Base-by-base conservation (phyloP, 106 monocot genomes). In the Allium fistulosum region DNA sequence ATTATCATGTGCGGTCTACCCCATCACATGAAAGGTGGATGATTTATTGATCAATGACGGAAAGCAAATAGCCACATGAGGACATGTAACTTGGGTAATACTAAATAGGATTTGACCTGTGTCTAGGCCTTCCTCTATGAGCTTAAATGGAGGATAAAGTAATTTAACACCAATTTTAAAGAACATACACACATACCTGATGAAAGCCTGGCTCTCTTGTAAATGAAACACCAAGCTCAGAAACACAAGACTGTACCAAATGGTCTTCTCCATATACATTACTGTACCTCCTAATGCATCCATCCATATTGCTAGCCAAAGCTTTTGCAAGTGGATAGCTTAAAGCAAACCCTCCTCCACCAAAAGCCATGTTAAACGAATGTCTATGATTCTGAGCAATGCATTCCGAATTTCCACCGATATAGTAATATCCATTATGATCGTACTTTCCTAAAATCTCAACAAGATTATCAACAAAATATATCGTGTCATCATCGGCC, bases 181-280 rank as follows among this genome's bases (percentile, higher is more conserved):
- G 22, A 22, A 22, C 22, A 22, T 22, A 22, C 17, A 22, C 22
- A 22, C 22, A 66, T 18, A 61, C 71, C 76, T 87, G 86, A 71
- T 87, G 86, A 71, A 87, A 82, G 17, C 86, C 86, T 7, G 67
- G 69, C 47, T 82, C 71, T 17, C 66, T 59, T 27, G 86, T 82
- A 10, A 87, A 57, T 2, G 86, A 80, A 6, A 87, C 77, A 0
- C 86, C 86, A n/a, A 87, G 79, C 76, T 87, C 82, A 17, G 79
- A 49, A 73, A 87, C 80, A 67, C 86, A 87, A 1, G 86, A 79
- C 18, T 82, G 82, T 11, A 87, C 74, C 7, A 79, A 48, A 71
- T 87, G 79, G 60, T 87, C 86, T 50, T 77, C 77, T 57, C 86
- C 86, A 63, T 87, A 87, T 5, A 87, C 52, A 10, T 45, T 67